A percentile compares a stretch with the other conserved stretches of the same genome.
Evolutionary conservation across 169 alveolate species (phyloP).

Genomic region (Neospora caninum): DNA sequence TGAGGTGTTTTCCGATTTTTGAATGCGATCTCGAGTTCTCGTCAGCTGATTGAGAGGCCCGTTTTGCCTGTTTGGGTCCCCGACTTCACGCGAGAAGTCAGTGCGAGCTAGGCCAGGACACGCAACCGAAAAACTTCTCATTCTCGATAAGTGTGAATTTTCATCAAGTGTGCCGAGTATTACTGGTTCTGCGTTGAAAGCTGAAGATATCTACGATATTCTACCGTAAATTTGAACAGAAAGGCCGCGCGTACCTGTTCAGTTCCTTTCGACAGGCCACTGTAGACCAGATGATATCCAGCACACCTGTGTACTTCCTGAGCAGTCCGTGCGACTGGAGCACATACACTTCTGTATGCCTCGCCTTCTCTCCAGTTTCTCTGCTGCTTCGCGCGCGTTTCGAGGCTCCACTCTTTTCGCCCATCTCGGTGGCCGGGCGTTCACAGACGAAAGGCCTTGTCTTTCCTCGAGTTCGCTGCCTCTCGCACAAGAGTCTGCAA

Average conservation of each 20-base stretch:
- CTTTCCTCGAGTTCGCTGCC: neutral
- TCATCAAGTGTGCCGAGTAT: too few species aligned
- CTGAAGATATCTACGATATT: too few species aligned
- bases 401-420: neutral
- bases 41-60: too few species aligned
- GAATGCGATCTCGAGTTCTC: too few species aligned
- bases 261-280: slow-evolving; percentile 32
- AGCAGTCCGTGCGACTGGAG: slow-evolving; percentile 44
- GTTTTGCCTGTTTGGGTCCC: too few species aligned
- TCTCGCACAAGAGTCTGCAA: neutral
- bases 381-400: neutral
- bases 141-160: too few species aligned
- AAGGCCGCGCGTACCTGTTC: neutral
- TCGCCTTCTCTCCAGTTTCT: neutral
- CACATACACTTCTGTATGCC: slow-evolving; percentile 9
- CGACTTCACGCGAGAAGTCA: too few species aligned
- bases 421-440: neutral
- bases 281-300: slow-evolving; percentile 40
- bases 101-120: too few species aligned
- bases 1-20: too few species aligned
- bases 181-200: too few species aligned
- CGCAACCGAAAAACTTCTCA: too few species aligned
- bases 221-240: too few species aligned
- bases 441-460: neutral
- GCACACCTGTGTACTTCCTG: slow-evolving; percentile 47